Evolutionary conservation across 1,139 yeast species (phyloP).

Genomic region (Debaryomyces nepalensis): DNA sequence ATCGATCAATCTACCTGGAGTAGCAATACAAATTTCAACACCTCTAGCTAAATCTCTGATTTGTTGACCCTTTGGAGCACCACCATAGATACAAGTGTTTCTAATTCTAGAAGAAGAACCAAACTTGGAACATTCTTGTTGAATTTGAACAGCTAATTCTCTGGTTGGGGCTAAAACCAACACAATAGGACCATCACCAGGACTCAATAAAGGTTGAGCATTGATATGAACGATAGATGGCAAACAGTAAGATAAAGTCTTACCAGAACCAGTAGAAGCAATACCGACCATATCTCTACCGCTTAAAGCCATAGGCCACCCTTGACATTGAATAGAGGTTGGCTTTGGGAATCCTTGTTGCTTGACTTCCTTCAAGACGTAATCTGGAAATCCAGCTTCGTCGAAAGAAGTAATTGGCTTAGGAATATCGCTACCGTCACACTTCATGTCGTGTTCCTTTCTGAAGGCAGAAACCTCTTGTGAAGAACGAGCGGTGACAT

Average conservation of each 20-base stretch:
- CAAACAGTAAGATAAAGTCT: constrained; percentile 93
- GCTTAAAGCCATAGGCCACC: constrained; percentile 99
- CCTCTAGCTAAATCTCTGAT: constrained; percentile 94
- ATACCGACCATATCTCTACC: constrained; percentile 99
- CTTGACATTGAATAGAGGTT: constrained; percentile 97
- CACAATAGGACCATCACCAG: constrained; percentile 97
- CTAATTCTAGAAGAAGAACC: constrained; percentile 91
- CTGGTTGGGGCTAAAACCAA: constrained; percentile 97
- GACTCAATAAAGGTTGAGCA: constrained; percentile 91
- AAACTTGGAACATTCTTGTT: constrained; percentile 92
- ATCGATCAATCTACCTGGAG: constrained; percentile 98
- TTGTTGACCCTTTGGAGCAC: constrained; percentile 98
- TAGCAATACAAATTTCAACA: constrained; percentile 92
- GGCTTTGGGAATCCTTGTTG: constrained; percentile 93
- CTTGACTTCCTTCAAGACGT: constrained; percentile 86
- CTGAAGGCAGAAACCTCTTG: constrained; percentile 77
- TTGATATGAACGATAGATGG: constrained; percentile 97
- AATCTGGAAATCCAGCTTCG: constrained; percentile 96
- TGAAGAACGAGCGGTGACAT: constrained; percentile 74
- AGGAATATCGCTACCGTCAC: constrained; percentile 84
- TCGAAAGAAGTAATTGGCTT: constrained; percentile 92
- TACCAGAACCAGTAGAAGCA: constrained; percentile 99
- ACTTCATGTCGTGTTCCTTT: constrained; percentile 82
- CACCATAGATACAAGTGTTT: constrained; percentile 98
- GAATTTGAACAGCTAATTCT: constrained; percentile 98